Base-by-base conservation (phyloP, 108 stramenopile genomes). In the Poteriospumella lacustris region DNA sequence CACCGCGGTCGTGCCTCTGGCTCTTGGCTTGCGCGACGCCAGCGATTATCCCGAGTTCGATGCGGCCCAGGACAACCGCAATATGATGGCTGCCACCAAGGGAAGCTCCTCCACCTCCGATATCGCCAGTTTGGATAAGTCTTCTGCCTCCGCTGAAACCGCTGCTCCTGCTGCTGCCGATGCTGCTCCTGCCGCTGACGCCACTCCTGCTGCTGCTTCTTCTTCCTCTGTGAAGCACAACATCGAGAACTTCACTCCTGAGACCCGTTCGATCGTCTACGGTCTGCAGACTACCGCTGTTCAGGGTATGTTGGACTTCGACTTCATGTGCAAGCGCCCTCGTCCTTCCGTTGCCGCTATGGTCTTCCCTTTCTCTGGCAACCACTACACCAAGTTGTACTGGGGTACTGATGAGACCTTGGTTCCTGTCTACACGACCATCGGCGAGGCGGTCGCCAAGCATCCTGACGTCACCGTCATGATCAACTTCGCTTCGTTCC, bases 221-320 rank as follows among this genome's bases (percentile, higher is more conserved):
- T 40, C 39, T 58, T 69, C 58, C 75, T 75, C 44, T 41, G n/a
- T 33, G 5, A 80, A 68, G 43, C 70, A 73, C 41, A 33, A 5
- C 3, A 34, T 73, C 3, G 28, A 12, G 43, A 34, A 73, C 36
- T 26, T 73, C 79, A 85, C 86, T 39, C 86, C 86, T 0, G 68
- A 78, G 40, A 93, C 92, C 28, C 62, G 90, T 9, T 87, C 89
- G 75, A 81, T 93, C 42, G 92, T 94, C 3, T 94, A 90, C 79
- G 93, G 93, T 2, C 78, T 94, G 41, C 92, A 92, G 79, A 70
- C 87, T 41, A 70, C 88, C 12, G 93, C 93, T 2, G 90, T 88
- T 15, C 91, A 94, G 82, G 92, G 91, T 3, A 94, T 94, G 93
- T 78, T 94, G 44, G 93, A 94, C 84, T 94, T 94, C 81, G 93